Evolutionary conservation across 495 filamentous ascomycete species (phyloP).

Genomic region (Aspergillus heteromorphus): DNA sequence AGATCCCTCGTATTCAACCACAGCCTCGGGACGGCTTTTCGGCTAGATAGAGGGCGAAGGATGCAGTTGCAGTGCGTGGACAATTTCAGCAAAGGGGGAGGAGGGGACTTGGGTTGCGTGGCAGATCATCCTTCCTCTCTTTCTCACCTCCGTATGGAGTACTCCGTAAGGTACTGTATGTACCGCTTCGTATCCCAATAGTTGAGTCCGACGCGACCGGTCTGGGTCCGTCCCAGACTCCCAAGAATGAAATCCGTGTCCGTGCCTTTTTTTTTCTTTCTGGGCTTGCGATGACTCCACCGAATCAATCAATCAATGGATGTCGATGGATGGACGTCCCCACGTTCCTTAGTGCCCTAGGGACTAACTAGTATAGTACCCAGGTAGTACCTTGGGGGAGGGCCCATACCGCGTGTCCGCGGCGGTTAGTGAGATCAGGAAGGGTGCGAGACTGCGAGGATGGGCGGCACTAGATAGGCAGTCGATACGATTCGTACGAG

Average conservation of each 20-base stretch:
- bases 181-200: neutral
- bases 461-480: too few species aligned
- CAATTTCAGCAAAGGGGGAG: neutral
- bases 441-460: neutral
- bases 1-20: neutral
- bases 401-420: neutral
- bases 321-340: too few species aligned
- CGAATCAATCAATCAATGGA: neutral
- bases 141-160: neutral
- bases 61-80: neutral
- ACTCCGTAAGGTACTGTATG: neutral
- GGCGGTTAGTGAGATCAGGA: neutral
- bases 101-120: neutral
- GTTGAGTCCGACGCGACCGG: neutral
- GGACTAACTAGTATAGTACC: neutral
- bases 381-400: too few species aligned
- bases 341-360: neutral
- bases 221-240: neutral
- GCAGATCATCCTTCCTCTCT: neutral
- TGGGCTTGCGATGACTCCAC: neutral
- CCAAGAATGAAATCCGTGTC: neutral
- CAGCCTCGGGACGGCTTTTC: neutral
- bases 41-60: neutral
- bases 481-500: too few species aligned
- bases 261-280: conserved; percentile 2